These are phyloP conservation scores for Pleomassaria siparia DNA, from an alignment of 2,329 filamentous ascomycete species.

Conservation along the genomic window DNA sequence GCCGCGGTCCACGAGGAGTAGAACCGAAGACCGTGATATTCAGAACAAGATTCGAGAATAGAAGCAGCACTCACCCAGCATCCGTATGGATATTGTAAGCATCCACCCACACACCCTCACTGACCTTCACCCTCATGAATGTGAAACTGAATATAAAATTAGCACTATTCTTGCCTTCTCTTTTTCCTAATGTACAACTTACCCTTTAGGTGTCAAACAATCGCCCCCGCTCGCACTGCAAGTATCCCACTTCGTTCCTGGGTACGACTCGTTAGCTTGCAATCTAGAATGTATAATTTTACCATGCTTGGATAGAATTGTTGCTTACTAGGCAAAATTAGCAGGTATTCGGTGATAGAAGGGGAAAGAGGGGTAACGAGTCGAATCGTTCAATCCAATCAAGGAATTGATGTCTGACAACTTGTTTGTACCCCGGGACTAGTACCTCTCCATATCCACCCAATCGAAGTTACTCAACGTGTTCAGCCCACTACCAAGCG, in stretches of 20 bases:
- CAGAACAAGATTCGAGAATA: neutral
- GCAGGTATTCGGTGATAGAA: no score
- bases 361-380: no score
- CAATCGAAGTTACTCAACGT: conserved; percentile 62
- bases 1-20: no score
- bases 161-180: neutral
- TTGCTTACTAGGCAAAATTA: no score
- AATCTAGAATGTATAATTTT: no score
- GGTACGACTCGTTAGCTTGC: no score
- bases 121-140: conserved; percentile 61
- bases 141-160: conserved; percentile 56
- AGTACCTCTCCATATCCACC: conserved; percentile 58
- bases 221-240: conserved; percentile 61
- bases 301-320: no score
- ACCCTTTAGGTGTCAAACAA: conserved; percentile 66
- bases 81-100: conserved; percentile 69
- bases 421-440: no score
- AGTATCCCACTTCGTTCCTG: conserved; percentile 59
- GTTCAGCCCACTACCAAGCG: conserved; percentile 66
- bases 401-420: no score
- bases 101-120: conserved; percentile 59
- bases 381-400: no score
- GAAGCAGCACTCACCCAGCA: conserved; percentile 51
- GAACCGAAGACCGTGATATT: no score
- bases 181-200: neutral